Conservation (phyloP, 768 basidiomycete genomes). For the Suillus subaureus region DNA sequence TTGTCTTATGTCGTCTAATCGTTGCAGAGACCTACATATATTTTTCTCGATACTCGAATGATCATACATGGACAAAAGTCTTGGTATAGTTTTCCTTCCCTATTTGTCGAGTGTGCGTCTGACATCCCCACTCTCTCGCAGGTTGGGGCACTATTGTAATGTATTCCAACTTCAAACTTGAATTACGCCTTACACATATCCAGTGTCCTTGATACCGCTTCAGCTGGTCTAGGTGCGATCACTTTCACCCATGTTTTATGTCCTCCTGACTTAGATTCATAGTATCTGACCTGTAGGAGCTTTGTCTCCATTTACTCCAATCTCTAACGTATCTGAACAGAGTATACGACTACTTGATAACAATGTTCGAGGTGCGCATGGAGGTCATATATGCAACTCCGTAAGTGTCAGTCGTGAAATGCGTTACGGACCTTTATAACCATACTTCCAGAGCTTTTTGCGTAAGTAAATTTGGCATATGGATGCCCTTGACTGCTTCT, state of each 20-base stretch:
- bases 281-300: slow-evolving; percentile 32
- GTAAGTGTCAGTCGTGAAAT: slow-evolving; percentile 16
- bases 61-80: slow-evolving; percentile 19
- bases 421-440: neutral
- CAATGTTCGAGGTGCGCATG: slow-evolving; percentile 25
- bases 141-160: slow-evolving; percentile 25
- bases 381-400: slow-evolving; percentile 27
- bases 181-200: neutral
- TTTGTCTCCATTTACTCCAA: neutral
- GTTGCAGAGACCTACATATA: slow-evolving; percentile 32
- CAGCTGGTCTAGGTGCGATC: slow-evolving; percentile 29
- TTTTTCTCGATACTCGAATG: slow-evolving; percentile 28
- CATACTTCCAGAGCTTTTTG: slow-evolving; percentile 29
- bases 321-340: slow-evolving; percentile 20
- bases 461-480: slow-evolving; percentile 22
- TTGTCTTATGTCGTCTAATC: neutral
- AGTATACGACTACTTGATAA: slow-evolving; percentile 32
- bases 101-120: neutral
- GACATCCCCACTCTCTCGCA: slow-evolving; percentile 3
- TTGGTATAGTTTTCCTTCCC: slow-evolving; percentile 18
- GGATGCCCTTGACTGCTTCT: slow-evolving; percentile 1
- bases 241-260: neutral
- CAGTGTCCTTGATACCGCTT: slow-evolving; percentile 28
- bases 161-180: neutral
- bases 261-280: slow-evolving; percentile 12